Conservation (phyloP, 768 basidiomycete species). For the Strobilomyces dryophilus region DNA sequence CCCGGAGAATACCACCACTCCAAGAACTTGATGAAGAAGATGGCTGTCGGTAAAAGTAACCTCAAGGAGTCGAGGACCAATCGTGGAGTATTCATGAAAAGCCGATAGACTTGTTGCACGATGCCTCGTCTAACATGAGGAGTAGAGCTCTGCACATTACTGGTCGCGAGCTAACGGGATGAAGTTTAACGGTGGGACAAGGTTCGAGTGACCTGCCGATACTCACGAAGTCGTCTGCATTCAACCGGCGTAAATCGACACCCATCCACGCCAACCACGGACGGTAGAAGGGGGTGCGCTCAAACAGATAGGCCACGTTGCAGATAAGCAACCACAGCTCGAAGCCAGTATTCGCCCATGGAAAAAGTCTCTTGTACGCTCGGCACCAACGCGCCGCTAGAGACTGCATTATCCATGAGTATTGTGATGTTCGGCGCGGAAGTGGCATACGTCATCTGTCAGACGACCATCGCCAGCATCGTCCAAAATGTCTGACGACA, state of each 20-base stretch:
- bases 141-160: slow-evolving; percentile 12
- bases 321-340: slow-evolving; percentile 81
- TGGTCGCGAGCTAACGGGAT: slow-evolving; percentile 14
- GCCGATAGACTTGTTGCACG: slow-evolving; percentile 40
- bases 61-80: slow-evolving; percentile 74
- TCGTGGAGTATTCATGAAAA: slow-evolving; percentile 53
- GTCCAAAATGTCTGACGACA: slow-evolving; percentile 61
- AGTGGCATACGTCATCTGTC: slow-evolving; percentile 47
- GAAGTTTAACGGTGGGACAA: background rate
- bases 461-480: slow-evolving; percentile 45
- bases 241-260: slow-evolving; percentile 75
- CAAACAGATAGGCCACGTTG: slow-evolving; percentile 90
- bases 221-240: slow-evolving; percentile 74
- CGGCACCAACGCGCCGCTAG: slow-evolving; percentile 51
- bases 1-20: slow-evolving; percentile 99
- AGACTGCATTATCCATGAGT: slow-evolving; percentile 35
- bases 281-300: slow-evolving; percentile 78
- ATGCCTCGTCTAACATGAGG: slow-evolving; percentile 33
- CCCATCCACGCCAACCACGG: slow-evolving; percentile 90
- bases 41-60: slow-evolving; percentile 77
- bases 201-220: background rate
- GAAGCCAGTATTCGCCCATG: slow-evolving; percentile 71
- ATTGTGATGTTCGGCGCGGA: background rate
- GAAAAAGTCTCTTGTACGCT: slow-evolving; percentile 72
- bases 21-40: slow-evolving; percentile 94